Percentiles rank a stretch among this genome's conserved stretches.
These are phyloP conservation scores for Boletus vermiculosoides DNA, from an alignment of 768 basidiomycete genomes.

Conservation along the genomic window DNA sequence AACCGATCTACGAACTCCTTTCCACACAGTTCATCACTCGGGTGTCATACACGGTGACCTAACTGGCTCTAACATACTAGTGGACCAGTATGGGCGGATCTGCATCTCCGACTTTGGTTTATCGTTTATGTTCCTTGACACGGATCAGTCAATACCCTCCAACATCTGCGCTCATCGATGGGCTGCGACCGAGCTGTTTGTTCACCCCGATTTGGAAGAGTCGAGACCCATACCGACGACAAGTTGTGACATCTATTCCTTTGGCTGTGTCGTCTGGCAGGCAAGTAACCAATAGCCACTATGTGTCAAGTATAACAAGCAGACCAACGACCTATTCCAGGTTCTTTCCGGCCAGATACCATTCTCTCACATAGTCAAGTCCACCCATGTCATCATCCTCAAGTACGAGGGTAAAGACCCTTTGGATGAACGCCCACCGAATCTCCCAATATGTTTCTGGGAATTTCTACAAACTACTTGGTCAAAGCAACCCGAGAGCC, in stretches of 20 bases:
- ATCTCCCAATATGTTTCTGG: conserved; percentile 3
- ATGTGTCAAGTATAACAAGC: neutral
- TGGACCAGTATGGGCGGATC: conserved; percentile 3
- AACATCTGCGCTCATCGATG: conserved; percentile 9
- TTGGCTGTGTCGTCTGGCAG: conserved; percentile 14
- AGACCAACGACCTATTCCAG: neutral
- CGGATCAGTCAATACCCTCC: conserved; percentile 3
- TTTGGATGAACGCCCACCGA: conserved; percentile 10
- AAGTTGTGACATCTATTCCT: conserved; percentile 11
- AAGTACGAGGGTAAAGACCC: conserved; percentile 18
- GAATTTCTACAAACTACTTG: conserved; percentile 12
- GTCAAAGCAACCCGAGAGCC: conserved; percentile 6
- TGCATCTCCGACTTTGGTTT: conserved; percentile 19
- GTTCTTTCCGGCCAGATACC: conserved; percentile 14
- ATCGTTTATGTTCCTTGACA: neutral
- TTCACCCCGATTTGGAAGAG: conserved; percentile 8
- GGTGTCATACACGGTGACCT: conserved; percentile 17
- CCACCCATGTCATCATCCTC: conserved; percentile 14
- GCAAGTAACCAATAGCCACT: neutral
- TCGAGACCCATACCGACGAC: conserved; percentile 5
- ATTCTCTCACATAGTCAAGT: conserved; percentile 4
- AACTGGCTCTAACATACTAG: conserved; percentile 14
- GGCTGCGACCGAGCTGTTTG: conserved; percentile 12
- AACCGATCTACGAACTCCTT: neutral
- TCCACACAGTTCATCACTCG: conserved; percentile 5